These are phyloP conservation scores for Candida neerlandica DNA, from an alignment of 1,139 yeast species.

Conservation along the genomic window DNA sequence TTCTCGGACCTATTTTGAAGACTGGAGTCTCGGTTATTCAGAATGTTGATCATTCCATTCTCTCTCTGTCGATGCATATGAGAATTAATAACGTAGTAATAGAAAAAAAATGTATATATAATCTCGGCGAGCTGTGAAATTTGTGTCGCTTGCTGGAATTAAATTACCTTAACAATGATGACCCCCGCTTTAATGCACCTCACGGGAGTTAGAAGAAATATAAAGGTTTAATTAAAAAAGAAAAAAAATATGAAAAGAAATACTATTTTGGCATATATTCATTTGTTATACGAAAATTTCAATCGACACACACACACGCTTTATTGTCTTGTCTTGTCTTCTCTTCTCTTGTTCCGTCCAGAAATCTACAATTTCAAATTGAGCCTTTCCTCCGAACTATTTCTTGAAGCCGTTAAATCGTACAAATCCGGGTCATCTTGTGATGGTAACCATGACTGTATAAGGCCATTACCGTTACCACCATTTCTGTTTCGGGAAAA, in stretches of 20 bases:
- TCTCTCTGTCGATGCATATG: background rate
- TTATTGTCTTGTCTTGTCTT: too few relatives aligned
- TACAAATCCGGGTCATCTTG: conserved; percentile 9
- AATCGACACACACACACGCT: background rate
- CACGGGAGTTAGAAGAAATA: background rate
- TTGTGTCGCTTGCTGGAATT: background rate
- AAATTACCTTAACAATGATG: too few relatives aligned
- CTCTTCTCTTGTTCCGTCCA: too few relatives aligned
- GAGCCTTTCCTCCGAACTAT: conserved; percentile 41
- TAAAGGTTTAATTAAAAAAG: background rate
- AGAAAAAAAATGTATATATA: background rate
- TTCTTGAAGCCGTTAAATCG: conserved; percentile 22
- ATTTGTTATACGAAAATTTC: background rate
- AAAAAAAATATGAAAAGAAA: background rate
- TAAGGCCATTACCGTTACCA: conserved; percentile 4
- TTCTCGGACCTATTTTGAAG: too few relatives aligned
- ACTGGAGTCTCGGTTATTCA: background rate
- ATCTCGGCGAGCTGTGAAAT: background rate
- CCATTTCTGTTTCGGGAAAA: conserved; percentile 33
- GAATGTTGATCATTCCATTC: background rate
- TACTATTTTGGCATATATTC: background rate
- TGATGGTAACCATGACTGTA: conserved; percentile 1
- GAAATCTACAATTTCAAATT: conserved; percentile 29
- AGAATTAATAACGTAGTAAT: background rate
- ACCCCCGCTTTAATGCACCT: conserved; percentile 6